Evolutionary conservation across 2,329 filamentous ascomycete species (phyloP), one percentile per base, ranked within the genome.

Genomic region (Diplodia sapinea): DNA sequence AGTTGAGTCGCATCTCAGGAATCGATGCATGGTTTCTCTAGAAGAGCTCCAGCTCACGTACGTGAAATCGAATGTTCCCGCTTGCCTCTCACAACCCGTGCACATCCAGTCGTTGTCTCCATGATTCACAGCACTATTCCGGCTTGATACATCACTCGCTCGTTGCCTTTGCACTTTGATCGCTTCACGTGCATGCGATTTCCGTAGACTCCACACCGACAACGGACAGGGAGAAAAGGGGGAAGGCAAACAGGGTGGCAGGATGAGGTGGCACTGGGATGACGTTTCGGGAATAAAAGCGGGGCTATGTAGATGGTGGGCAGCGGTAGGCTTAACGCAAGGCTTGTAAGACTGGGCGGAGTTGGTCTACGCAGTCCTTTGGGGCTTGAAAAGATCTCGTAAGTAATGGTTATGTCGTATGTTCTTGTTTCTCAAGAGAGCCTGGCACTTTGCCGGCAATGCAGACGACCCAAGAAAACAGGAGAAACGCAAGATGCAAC

Each of bases 401-500:
- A 26, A 26, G 56, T 29, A 47, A 17, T 43, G 13, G 13, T 59
- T 7, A 31, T 59, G 12, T 47, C 20, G 23, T 59, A 59, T 59
- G n/a, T 59, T 31, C 56, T 59, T 59, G 36, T n/a, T 59, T 23
- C 3, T 29, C 5, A 47, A 12, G 36, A 59, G 20, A n/a, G n/a
- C 38, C 38, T 11, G 38, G 26, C 56, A 38, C 29, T 12, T 17
- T 23, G 38, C 38, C 36, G 38, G 38, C 23, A 23, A 47, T 59
- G 38, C 56, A 43, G 47, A 2, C 43, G 12, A n/a, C 12, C 33
- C 36, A 9, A 56, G 33, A 6, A 20, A 33, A 59, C 26, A 20
- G 38, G 55, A 43, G 29, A 59, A 59, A 36, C 8, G 11, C 56
- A 59, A 26, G 13, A 62, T 62, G 57, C 57, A 33, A 62, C 47